Conservation (phyloP, 2,329 filamentous ascomycete genomes). For the Penicillium sp. region DNA sequence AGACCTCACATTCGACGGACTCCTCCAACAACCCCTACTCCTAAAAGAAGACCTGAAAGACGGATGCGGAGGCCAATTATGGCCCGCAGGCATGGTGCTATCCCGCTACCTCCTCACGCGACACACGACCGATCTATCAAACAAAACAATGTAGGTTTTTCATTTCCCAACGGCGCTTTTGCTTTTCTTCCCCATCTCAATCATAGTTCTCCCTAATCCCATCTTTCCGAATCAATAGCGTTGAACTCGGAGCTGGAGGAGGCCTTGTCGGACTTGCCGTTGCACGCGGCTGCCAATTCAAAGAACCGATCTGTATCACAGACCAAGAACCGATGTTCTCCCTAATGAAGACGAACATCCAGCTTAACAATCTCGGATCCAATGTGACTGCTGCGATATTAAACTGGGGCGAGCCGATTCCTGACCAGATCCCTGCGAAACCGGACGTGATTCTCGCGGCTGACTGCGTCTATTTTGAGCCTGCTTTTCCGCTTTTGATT, state of each 20-base stretch:
- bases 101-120: slow-evolving; percentile 79
- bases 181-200: neutral
- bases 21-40: slow-evolving; percentile 65
- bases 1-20: slow-evolving; percentile 64
- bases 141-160: slow-evolving; percentile 66
- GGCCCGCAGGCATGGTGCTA: slow-evolving; percentile 89
- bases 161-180: slow-evolving; percentile 25
- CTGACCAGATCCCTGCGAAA: slow-evolving; percentile 41
- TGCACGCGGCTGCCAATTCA: slow-evolving; percentile 54
- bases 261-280: slow-evolving; percentile 72
- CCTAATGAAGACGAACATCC: slow-evolving; percentile 82
- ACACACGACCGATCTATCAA: slow-evolving; percentile 59
- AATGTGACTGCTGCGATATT: slow-evolving; percentile 66
- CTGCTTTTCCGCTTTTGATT: slow-evolving; percentile 83
- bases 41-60: slow-evolving; percentile 81
- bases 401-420: slow-evolving; percentile 64
- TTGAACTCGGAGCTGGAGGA: slow-evolving; percentile 89
- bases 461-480: slow-evolving; percentile 96
- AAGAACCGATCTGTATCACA: slow-evolving; percentile 66
- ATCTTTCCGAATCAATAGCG: slow-evolving; percentile 47
- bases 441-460: slow-evolving; percentile 87
- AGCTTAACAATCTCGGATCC: slow-evolving; percentile 67
- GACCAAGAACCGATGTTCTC: slow-evolving; percentile 82
- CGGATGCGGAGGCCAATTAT: slow-evolving; percentile 89
- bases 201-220: neutral